Conservation (phyloP, 805 yeast species). For the Candida insectorum region DNA sequence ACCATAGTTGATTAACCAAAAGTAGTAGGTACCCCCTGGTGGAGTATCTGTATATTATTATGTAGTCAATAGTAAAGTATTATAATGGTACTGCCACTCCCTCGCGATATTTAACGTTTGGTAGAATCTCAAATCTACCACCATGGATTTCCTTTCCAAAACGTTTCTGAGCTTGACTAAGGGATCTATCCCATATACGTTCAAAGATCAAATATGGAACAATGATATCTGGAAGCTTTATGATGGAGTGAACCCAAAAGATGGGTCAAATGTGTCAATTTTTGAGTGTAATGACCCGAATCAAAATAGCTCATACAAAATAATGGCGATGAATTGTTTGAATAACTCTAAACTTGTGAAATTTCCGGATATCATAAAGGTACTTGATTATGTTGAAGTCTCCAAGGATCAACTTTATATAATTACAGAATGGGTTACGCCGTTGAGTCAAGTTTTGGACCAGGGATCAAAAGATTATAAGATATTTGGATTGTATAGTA, state of each 20-base stretch:
- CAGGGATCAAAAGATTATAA: conserved; percentile 29
- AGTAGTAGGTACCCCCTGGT: too few relatives aligned
- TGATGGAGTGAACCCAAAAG: conserved; percentile 54
- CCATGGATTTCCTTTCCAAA: conserved; percentile 68
- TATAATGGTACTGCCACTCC: too few relatives aligned
- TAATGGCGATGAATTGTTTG: conserved; percentile 34
- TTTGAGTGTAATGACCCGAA: conserved; percentile 57
- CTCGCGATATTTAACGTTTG: too few relatives aligned
- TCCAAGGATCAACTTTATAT: conserved; percentile 54
- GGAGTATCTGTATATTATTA: too few relatives aligned
- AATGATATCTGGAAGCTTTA: conserved; percentile 58
- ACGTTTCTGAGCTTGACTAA: conserved; percentile 59
- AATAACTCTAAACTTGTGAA: conserved; percentile 52
- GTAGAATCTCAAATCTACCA: neutral
- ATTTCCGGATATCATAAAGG: conserved; percentile 65
- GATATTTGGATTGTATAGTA: conserved; percentile 53
- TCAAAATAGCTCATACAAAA: conserved; percentile 24
- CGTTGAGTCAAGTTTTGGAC: conserved; percentile 40
- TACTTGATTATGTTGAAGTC: conserved; percentile 61
- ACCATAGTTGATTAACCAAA: neutral
- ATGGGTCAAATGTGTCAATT: conserved; percentile 53
- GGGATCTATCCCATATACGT: conserved; percentile 53
- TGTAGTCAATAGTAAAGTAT: too few relatives aligned
- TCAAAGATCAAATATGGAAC: conserved; percentile 41
- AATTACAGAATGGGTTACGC: conserved; percentile 64